phyloP scores from a whole-genome alignment of 2,329 filamentous ascomycete genomes.

The Alternaria angustiovoidea region DNA sequence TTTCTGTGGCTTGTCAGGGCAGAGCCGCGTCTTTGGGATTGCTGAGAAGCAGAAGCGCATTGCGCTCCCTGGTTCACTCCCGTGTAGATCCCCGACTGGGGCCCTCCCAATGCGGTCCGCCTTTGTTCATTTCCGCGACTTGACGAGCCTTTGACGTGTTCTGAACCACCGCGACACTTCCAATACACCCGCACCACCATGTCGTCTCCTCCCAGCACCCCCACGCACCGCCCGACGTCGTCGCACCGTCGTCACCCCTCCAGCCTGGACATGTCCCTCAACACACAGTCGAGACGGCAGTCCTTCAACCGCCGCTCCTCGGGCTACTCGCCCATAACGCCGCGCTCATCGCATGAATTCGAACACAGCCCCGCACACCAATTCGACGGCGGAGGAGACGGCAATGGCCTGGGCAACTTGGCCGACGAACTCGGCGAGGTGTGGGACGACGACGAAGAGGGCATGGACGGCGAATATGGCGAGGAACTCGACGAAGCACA shows the following conservation, averaged over 20 bases:
- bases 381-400: slow-evolving; percentile 53
- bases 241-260: slow-evolving; percentile 52
- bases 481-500: slow-evolving; percentile 43
- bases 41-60: slow-evolving; percentile 18
- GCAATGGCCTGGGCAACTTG: slow-evolving; percentile 73
- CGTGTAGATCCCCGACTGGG: slow-evolving; percentile 22
- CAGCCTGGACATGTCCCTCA: slow-evolving; percentile 54
- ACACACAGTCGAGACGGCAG: slow-evolving; percentile 45
- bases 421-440: slow-evolving; percentile 82
- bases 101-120: slow-evolving; percentile 20
- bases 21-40: slow-evolving; percentile 4
- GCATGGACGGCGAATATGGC: slow-evolving; percentile 53
- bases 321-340: slow-evolving; percentile 56
- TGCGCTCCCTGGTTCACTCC: slow-evolving; percentile 15
- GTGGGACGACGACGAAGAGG: slow-evolving; percentile 71
- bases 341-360: slow-evolving; percentile 51
- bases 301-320: slow-evolving; percentile 54
- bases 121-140: slow-evolving; percentile 13
- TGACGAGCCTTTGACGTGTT: slow-evolving; percentile 13
- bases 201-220: slow-evolving; percentile 55
- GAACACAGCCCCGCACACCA: slow-evolving; percentile 51
- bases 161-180: slow-evolving; percentile 10
- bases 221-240: slow-evolving; percentile 46
- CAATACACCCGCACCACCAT: slow-evolving; percentile 28
- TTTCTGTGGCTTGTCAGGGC: slow-evolving; percentile 3